Evolutionary conservation across 257 asterid genomes (phyloP), one percentile per base, ranked within the genome.

Genomic region (Lithospermum erythrorhizon): DNA sequence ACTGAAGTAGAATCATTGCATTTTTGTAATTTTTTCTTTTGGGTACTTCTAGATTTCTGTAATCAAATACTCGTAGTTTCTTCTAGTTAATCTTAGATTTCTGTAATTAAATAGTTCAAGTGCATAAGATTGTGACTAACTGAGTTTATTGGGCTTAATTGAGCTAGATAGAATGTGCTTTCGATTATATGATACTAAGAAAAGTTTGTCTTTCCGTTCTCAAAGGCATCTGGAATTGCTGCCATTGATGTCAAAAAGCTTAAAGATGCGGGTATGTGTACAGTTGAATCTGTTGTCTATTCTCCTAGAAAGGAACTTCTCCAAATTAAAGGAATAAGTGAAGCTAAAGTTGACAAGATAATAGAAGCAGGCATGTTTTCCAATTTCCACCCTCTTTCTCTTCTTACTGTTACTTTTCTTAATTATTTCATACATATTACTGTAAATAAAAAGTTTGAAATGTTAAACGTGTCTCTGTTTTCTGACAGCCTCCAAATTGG

Each of bases 311-410:
- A 88, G 82, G 97, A 91, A 63, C 95, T 91, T 75, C 75, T 91
- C 69, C 89, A 69, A 67, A 88, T 91, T 55, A 91, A 91, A 78
- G 97, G 98, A 72, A 86, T 91, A 11, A 91, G 98, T 66, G 98
- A 91, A 70, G 95, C 98, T 58, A 91, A 88, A 83, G 98, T 86
- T 21, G 98, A 91, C 79, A 91, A 91, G 78, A 91, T 91, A 69
- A 83, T 88, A 23, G 98, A 91, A 70, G 97, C 97, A 82, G 98
- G 97, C 85, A 82, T 56, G 95, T 78, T 63, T 62, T 41, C 53
- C 57, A 21, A 51, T 55, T 53, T 66, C 55, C 66, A 35, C n/a
- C 35, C 53, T 18, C 11, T 41, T 41, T 1, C 55, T 25, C 23
- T 35, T 5, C 22, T 54, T 54, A 25, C 22, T 48, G 14, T n/a